Conservation (phyloP, 1,139 yeast species). For the Suhomyces anneliseae region DNA sequence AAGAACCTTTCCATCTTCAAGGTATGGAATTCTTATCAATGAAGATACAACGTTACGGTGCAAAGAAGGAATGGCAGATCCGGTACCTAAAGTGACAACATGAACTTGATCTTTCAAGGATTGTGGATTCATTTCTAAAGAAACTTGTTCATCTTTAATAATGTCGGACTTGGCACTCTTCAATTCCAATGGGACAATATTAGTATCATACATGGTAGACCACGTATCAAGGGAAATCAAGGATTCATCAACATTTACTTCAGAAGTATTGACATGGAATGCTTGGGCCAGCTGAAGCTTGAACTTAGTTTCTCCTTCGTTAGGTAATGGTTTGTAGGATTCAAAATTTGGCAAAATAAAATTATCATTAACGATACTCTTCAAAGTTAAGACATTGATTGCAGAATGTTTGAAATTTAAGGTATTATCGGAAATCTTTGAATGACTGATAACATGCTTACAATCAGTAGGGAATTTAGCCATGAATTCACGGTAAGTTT, state of each 20-base stretch:
- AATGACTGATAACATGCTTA: constrained; percentile 71
- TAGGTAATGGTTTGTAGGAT: constrained; percentile 20
- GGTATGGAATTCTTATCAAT: constrained; percentile 64
- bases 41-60: constrained; percentile 84
- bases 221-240: constrained; percentile 30
- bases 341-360: constrained; percentile 51
- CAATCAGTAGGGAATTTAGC: constrained; percentile 50
- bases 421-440: constrained; percentile 58
- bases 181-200: constrained; percentile 33
- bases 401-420: constrained; percentile 60
- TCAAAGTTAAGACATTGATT: constrained; percentile 54
- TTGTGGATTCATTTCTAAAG: constrained; percentile 16
- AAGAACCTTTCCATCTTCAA: constrained; percentile 24
- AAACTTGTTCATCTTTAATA: constrained; percentile 21
- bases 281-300: constrained; percentile 37
- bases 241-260: constrained; percentile 23
- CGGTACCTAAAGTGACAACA: constrained; percentile 84
- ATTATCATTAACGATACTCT: constrained; percentile 50
- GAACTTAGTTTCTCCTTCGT: constrained; percentile 10
- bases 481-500: constrained; percentile 47
- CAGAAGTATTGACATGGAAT: constrained; percentile 26
- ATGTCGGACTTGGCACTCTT: constrained; percentile 18
- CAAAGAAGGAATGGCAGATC: constrained; percentile 86
- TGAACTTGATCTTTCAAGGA: constrained; percentile 58
- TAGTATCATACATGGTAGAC: constrained; percentile 43